Conservation (phyloP, 1,284 basidiomycete genomes). For the Ustilago bromivora region DNA sequence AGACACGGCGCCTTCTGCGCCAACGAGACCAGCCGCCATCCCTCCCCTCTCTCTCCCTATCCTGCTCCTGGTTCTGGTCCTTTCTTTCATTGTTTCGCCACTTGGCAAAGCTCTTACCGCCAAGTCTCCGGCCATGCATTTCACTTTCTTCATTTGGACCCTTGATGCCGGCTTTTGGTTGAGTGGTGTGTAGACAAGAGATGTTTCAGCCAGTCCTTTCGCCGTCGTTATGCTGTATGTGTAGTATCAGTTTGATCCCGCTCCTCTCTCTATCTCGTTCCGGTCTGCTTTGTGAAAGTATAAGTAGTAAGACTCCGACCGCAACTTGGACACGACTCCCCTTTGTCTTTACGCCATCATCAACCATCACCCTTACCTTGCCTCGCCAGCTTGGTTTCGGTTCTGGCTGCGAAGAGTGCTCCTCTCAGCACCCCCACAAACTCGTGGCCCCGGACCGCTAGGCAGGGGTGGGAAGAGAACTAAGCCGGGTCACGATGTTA, state of each 20-base stretch:
- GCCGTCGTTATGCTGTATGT: neutral
- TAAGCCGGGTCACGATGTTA: constrained; percentile 29
- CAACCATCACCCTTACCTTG: neutral
- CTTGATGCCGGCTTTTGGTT: neutral
- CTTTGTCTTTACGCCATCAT: neutral
- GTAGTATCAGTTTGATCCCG: neutral
- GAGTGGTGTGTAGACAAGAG: neutral
- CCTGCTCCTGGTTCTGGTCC: neutral
- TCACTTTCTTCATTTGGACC: neutral
- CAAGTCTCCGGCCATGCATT: constrained; percentile 2
- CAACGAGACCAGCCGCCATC: neutral
- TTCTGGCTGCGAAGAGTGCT: neutral
- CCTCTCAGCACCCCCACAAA: constrained; percentile 24
- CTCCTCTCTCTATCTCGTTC: neutral
- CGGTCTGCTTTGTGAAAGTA: neutral
- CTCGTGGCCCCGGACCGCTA: constrained; percentile 50
- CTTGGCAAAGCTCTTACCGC: neutral
- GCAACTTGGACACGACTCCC: no score
- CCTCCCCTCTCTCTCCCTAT: neutral
- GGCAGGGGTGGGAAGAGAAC: constrained; percentile 46
- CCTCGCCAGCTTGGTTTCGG: neutral
- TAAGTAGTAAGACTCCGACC: neutral
- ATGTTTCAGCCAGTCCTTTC: neutral
- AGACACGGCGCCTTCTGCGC: neutral
- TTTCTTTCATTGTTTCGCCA: neutral